Conservation (phyloP, 2,329 filamentous ascomycete genomes). For the Fusarium irregulare region DNA sequence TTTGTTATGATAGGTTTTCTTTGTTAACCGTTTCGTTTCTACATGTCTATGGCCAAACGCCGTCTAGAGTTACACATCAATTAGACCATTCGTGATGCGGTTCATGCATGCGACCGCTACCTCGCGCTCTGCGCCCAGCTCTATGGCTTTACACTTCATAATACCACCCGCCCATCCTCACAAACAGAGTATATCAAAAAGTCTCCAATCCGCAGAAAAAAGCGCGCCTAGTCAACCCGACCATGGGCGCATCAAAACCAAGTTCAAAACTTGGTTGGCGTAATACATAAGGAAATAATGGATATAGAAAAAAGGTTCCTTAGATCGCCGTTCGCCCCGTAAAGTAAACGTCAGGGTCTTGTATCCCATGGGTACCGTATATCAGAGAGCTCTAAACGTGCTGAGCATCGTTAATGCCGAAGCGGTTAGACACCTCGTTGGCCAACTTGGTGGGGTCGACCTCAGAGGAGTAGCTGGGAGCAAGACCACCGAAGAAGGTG, state of each 20-base stretch:
- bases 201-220: conserved; percentile 49
- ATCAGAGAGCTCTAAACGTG: conserved; percentile 34
- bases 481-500: conserved; percentile 75
- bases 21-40: conserved; percentile 52
- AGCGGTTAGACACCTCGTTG: conserved; percentile 61
- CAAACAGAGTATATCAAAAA: conserved; percentile 48
- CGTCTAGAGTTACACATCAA: conserved; percentile 57
- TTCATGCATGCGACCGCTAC: conserved; percentile 48
- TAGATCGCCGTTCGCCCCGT: conserved; percentile 50
- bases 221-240: conserved; percentile 41
- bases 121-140: conserved; percentile 54
- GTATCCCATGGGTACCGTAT: conserved; percentile 26
- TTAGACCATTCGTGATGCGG: conserved; percentile 55
- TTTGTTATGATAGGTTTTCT: conserved; percentile 27
- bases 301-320: conserved; percentile 43
- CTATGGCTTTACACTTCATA: conserved; percentile 53
- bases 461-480: conserved; percentile 68
- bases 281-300: conserved; percentile 38
- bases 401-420: conserved; percentile 54
- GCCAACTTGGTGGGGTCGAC: conserved; percentile 65
- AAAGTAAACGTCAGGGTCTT: conserved; percentile 43
- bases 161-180: conserved; percentile 42
- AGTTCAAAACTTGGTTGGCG: conserved; percentile 35
- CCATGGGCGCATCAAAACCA: conserved; percentile 43
- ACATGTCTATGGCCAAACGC: conserved; percentile 56